Percentiles rank a stretch among this genome's conserved stretches.
phyloP scores from a whole-genome alignment of 352 stramenopile species.

The Globisporangium rhizosaccharum region DNA sequence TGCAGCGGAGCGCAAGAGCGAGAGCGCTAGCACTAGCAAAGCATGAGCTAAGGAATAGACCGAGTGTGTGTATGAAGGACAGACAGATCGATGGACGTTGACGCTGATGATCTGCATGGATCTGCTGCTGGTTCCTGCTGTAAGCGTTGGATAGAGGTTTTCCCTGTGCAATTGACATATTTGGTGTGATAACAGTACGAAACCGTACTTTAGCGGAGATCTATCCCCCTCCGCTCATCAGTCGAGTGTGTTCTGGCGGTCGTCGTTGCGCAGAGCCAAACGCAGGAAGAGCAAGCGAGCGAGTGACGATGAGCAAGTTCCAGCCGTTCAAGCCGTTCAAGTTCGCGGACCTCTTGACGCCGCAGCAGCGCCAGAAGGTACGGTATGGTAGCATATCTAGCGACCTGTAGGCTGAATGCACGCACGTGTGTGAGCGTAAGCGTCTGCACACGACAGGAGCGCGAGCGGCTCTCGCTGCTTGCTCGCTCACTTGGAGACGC shows the following conservation, averaged over 20 bases:
- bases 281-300: not conserved
- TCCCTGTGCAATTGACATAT: not conserved
- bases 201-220: too few species aligned
- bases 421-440: not conserved
- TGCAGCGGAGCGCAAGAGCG: not conserved
- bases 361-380: conserved; percentile 64
- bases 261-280: too few species aligned
- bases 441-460: too few species aligned
- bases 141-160: not conserved
- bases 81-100: too few species aligned
- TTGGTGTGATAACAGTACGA: not conserved
- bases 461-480: too few species aligned
- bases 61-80: too few species aligned
- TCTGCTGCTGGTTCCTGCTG: not conserved
- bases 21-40: conserved; percentile 9
- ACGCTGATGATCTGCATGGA: too few species aligned
- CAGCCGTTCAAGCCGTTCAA: conserved; percentile 81
- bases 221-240: too few species aligned
- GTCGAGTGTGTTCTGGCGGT: too few species aligned
- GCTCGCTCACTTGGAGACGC: too few species aligned
- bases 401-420: not conserved
- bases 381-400: not conserved
- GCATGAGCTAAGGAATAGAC: not conserved
- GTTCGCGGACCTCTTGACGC: conserved; percentile 68
- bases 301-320: conserved; percentile 65